These are phyloP conservation scores for Russula olivacea DNA, from an alignment of 768 basidiomycete species.

Conservation along the genomic window DNA sequence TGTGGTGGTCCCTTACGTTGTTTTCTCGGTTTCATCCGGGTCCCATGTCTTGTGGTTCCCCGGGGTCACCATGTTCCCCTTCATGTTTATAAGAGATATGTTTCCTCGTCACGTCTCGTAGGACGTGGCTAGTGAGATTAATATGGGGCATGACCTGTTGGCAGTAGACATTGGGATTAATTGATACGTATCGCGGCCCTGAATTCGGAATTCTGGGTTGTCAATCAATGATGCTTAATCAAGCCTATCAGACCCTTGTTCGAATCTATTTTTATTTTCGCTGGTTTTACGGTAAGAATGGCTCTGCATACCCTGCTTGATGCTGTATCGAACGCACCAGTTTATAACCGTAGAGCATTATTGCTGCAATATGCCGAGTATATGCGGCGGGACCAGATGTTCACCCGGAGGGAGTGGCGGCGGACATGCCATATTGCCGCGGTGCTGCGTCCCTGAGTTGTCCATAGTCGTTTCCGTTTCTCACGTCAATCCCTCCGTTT, in stretches of 20 bases:
- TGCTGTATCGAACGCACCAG: not conserved
- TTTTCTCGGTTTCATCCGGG: constrained; percentile 14
- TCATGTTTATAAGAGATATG: constrained; percentile 20
- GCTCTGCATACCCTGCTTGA: not conserved
- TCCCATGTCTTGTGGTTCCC: constrained; percentile 9
- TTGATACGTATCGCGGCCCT: not conserved
- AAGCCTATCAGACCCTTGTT: not conserved
- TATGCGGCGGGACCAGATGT: no score
- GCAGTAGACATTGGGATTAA: constrained; percentile 1
- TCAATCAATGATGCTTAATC: no score
- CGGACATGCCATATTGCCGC: no score
- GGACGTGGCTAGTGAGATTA: constrained; percentile 2
- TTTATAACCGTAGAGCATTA: not conserved
- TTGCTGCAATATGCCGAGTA: no score
- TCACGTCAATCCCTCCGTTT: not conserved
- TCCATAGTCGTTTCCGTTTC: not conserved
- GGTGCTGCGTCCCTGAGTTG: no score
- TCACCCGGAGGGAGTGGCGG: no score
- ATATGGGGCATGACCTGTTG: constrained; percentile 8
- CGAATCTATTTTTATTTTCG: not conserved
- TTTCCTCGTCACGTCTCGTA: constrained; percentile 11
- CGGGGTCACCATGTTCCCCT: constrained; percentile 12
- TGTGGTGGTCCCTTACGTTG: constrained; percentile 17
- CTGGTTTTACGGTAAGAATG: not conserved
- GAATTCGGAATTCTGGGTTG: constrained; percentile 3